Conservation (phyloP, 495 filamentous ascomycete species). For the Recurvomyces mirabilis region DNA sequence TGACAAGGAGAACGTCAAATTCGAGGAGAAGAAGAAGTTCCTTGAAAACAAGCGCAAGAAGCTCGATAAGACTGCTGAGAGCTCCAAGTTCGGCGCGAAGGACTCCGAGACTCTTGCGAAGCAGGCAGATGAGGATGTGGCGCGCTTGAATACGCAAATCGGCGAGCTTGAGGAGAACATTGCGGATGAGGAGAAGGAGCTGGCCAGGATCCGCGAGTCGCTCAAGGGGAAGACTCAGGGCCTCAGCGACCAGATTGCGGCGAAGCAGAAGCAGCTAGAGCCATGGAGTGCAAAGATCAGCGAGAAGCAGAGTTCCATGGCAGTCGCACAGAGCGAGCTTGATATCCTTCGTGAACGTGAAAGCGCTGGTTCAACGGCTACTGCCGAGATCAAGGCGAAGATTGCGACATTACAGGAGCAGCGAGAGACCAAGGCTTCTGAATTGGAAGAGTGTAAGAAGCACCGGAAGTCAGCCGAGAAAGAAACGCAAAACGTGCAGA, state of each 20-base stretch:
- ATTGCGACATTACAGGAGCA: slow-evolving; percentile 59
- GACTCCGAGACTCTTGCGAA: slow-evolving; percentile 69
- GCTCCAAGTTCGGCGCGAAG: slow-evolving; percentile 52
- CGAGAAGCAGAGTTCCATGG: slow-evolving; percentile 82
- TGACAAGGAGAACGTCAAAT: slow-evolving; percentile 92
- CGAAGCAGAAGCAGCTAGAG: slow-evolving; percentile 87
- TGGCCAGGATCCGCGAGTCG: slow-evolving; percentile 64
- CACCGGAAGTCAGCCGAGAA: slow-evolving; percentile 62
- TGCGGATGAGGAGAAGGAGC: slow-evolving; percentile 67
- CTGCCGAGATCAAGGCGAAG: slow-evolving; percentile 76
- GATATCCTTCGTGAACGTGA: slow-evolving; percentile 80
- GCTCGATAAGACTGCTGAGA: slow-evolving; percentile 75
- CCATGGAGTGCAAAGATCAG: slow-evolving; percentile 97
- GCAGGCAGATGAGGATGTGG: slow-evolving; percentile 65
- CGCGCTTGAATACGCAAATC: slow-evolving; percentile 60
- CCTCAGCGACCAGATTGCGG: slow-evolving; percentile 81
- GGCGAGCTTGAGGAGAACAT: slow-evolving; percentile 60
- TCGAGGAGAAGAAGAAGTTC: slow-evolving; percentile 95
- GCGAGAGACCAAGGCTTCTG: slow-evolving; percentile 54
- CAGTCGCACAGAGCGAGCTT: slow-evolving; percentile 87
- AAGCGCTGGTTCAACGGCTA: slow-evolving; percentile 69
- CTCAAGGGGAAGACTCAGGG: slow-evolving; percentile 92
- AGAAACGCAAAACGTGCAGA: slow-evolving; percentile 56
- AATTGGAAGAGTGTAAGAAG: slow-evolving; percentile 63
- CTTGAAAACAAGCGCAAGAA: slow-evolving; percentile 82